phyloP scores from a whole-genome alignment of 2,329 filamentous ascomycete species.

The Ilyonectria robusta region DNA sequence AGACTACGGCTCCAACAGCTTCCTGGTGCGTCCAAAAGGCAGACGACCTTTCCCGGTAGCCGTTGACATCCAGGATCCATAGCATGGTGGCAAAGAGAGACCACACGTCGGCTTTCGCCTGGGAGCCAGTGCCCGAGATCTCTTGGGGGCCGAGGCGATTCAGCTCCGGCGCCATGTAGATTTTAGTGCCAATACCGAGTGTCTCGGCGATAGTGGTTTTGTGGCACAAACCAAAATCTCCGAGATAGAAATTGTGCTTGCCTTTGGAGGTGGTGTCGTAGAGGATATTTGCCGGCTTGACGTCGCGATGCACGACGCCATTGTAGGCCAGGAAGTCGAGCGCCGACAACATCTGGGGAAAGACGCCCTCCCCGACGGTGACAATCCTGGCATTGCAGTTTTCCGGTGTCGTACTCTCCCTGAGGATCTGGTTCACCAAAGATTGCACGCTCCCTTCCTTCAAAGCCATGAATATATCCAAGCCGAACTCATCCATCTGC shows the following conservation, averaged over 20 bases:
- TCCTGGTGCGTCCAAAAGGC: not conserved
- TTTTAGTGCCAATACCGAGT: not conserved
- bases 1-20: not conserved
- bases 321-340: not conserved
- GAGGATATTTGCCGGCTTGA: slow-evolving; percentile 1
- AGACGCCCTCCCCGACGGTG: not conserved
- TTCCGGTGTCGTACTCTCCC: not conserved
- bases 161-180: slow-evolving; percentile 3
- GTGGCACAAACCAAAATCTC: slow-evolving; percentile 7
- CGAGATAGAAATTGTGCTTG: not conserved
- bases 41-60: no score
- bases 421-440: not conserved
- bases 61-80: not conserved
- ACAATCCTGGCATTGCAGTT: not conserved
- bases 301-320: slow-evolving; percentile 1
- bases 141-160: no score
- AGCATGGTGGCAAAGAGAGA: not conserved
- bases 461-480: slow-evolving; percentile 36
- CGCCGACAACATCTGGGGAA: slow-evolving; percentile 8
- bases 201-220: no score
- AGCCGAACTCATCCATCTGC: slow-evolving; percentile 1
- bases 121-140: no score
- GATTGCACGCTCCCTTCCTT: slow-evolving; percentile 31
- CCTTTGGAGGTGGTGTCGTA: not conserved
- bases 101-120: not conserved